Percentiles rank a stretch among this genome's conserved stretches.
Conservation (phyloP, 1,139 yeast genomes). For the Entelexis sorbosivorans region DNA sequence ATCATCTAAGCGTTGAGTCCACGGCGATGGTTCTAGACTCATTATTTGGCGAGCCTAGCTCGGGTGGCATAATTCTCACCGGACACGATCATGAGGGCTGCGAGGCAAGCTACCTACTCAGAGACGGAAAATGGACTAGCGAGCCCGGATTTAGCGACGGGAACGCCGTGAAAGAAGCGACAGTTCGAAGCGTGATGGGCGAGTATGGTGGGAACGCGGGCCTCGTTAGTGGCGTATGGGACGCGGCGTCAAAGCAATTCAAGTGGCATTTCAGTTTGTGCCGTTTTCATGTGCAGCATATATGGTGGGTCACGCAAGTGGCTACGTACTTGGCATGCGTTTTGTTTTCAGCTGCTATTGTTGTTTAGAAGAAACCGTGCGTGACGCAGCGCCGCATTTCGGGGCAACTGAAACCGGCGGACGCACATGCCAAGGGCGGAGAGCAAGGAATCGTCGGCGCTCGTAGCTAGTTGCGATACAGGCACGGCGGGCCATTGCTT, state of each 20-base stretch:
- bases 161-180: conserved; percentile 50
- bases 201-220: conserved; percentile 88
- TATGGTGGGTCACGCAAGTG: conserved; percentile 87
- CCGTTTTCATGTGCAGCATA: conserved; percentile 77
- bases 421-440: too few relatives aligned
- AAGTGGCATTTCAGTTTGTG: conserved; percentile 62
- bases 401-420: too few relatives aligned
- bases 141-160: conserved; percentile 28
- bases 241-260: conserved; percentile 39
- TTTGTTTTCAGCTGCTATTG: conserved; percentile 1
- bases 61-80: conserved; percentile 63
- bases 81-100: conserved; percentile 99
- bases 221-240: conserved; percentile 58
- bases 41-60: conserved; percentile 40
- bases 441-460: too few relatives aligned
- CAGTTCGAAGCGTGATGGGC: conserved; percentile 93
- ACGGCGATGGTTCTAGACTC: conserved; percentile 56
- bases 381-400: too few relatives aligned
- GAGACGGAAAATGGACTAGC: conserved; percentile 6
- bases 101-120: conserved; percentile 41
- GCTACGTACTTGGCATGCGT: conserved; percentile 29
- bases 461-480: too few relatives aligned
- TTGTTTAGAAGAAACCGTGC: not conserved
- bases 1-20: conserved; percentile 60
- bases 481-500: too few relatives aligned